Percentiles rank a stretch among this genome's conserved stretches.
phyloP scores from a whole-genome alignment of 306 rosid genomes.

The Hippophae tibetana region DNA sequence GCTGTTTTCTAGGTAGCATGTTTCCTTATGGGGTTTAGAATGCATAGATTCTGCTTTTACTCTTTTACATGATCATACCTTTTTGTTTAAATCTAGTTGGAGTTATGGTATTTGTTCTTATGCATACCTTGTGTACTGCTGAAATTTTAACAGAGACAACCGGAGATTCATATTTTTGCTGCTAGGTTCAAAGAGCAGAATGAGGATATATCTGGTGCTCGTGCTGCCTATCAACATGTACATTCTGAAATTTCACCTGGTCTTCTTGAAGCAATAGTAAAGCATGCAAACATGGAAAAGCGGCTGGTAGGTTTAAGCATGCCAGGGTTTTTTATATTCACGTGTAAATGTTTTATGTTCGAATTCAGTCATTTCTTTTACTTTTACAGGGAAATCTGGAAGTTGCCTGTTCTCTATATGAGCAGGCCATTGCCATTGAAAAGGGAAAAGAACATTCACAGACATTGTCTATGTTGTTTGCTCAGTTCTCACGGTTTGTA shows the following conservation, averaged over 20 bases:
- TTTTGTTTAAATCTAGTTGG: no score
- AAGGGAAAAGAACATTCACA: slow-evolving; percentile 95
- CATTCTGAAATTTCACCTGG: slow-evolving; percentile 92
- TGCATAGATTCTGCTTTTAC: no score
- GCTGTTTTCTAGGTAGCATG: no score
- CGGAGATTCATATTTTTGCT: slow-evolving; percentile 88
- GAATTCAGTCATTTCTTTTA: slow-evolving; percentile 10
- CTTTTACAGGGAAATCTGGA: slow-evolving; percentile 68
- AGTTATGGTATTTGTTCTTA: not conserved
- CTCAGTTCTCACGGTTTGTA: slow-evolving; percentile 80
- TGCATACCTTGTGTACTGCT: slow-evolving; percentile 4
- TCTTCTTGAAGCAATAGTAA: slow-evolving; percentile 91
- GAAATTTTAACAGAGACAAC: slow-evolving; percentile 60
- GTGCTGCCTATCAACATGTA: slow-evolving; percentile 87
- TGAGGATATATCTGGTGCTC: slow-evolving; percentile 78
- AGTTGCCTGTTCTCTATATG: slow-evolving; percentile 71
- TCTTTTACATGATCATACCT: no score
- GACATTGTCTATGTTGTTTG: slow-evolving; percentile 65
- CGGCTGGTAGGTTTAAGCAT: slow-evolving; percentile 61
- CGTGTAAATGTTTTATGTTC: not conserved
- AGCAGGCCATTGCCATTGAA: slow-evolving; percentile 92
- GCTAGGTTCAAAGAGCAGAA: slow-evolving; percentile 89
- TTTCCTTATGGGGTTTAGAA: no score
- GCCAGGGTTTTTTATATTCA: not conserved
- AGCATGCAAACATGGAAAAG: slow-evolving; percentile 86